These are phyloP conservation scores for Russula sp. DNA, from an alignment of 768 basidiomycete genomes.

Conservation along the genomic window DNA sequence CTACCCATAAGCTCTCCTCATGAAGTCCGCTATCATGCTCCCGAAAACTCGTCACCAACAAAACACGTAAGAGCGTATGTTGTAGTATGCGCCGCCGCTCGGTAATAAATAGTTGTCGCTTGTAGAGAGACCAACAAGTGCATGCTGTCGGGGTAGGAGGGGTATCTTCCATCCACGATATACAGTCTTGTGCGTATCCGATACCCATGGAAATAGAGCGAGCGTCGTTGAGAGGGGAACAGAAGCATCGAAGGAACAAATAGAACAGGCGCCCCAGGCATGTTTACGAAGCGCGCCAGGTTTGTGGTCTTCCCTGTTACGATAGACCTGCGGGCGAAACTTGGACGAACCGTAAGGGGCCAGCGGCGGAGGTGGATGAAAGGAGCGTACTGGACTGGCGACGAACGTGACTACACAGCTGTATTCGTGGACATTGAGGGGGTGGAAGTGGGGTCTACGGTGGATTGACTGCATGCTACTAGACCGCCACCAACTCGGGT, in stretches of 20 bases:
- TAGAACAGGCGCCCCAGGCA: too few species aligned
- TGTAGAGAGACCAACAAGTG: too few species aligned
- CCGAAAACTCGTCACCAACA: background rate
- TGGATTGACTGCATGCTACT: background rate
- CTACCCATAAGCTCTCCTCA: background rate
- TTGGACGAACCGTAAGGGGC: too few species aligned
- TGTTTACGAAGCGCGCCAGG: background rate
- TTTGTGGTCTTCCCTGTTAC: background rate
- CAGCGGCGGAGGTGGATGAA: background rate
- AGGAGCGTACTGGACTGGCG: background rate
- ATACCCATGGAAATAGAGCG: background rate
- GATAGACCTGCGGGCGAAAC: background rate
- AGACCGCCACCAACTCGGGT: background rate
- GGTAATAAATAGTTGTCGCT: background rate
- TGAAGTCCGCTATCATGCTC: too few species aligned
- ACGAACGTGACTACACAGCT: background rate
- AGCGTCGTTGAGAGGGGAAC: background rate
- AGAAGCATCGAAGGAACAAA: background rate
- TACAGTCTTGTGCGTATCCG: background rate
- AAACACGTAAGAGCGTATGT: background rate
- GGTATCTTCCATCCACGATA: background rate
- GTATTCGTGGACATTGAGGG: background rate
- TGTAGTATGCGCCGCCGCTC: background rate
- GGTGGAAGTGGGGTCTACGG: too few species aligned
- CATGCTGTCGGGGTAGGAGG: background rate